Evolutionary conservation across 192 early-diverging fungal species (phyloP).

Genomic region (Coemansia sp.): DNA sequence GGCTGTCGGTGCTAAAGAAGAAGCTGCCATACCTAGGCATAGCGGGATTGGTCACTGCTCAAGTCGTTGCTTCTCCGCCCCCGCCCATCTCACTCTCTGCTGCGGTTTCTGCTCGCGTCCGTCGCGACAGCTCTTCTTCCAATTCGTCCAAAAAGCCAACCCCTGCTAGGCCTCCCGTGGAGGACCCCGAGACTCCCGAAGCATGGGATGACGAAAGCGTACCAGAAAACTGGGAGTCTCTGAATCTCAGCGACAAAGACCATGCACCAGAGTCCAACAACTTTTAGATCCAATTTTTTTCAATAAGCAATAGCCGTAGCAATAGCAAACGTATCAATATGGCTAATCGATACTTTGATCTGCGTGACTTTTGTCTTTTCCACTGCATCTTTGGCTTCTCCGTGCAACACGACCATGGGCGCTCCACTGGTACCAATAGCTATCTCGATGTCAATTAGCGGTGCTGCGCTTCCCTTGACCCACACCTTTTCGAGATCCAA

Average conservation of each 20-base stretch:
- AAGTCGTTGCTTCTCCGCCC: background rate
- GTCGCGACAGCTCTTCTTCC: background rate
- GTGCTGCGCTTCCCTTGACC: slow-evolving; percentile 79
- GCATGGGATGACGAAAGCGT: slow-evolving; percentile 15
- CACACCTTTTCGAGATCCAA: slow-evolving; percentile 59
- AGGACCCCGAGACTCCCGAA: background rate
- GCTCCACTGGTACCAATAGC: slow-evolving; percentile 65
- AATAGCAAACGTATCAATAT: slow-evolving; percentile 86
- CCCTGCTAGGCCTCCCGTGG: background rate
- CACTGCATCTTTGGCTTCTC: slow-evolving; percentile 73
- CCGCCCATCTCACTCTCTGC: background rate
- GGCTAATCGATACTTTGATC: slow-evolving; percentile 90
- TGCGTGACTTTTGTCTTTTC: slow-evolving; percentile 66
- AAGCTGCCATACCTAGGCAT: slow-evolving; percentile 36
- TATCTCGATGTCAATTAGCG: slow-evolving; percentile 89
- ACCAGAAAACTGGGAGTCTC: slow-evolving; percentile 48
- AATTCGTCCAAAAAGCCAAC: background rate
- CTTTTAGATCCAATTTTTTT: background rate
- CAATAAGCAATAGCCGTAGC: slow-evolving; percentile 73
- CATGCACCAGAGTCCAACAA: background rate
- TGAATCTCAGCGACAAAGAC: slow-evolving; percentile 14
- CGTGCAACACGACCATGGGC: slow-evolving; percentile 77
- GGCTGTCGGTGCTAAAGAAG: slow-evolving; percentile 29
- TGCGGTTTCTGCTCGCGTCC: background rate
- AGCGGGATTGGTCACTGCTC: slow-evolving; percentile 32